Base-by-base conservation (phyloP, 2,329 filamentous ascomycete species). In the Fusarium sp. region DNA sequence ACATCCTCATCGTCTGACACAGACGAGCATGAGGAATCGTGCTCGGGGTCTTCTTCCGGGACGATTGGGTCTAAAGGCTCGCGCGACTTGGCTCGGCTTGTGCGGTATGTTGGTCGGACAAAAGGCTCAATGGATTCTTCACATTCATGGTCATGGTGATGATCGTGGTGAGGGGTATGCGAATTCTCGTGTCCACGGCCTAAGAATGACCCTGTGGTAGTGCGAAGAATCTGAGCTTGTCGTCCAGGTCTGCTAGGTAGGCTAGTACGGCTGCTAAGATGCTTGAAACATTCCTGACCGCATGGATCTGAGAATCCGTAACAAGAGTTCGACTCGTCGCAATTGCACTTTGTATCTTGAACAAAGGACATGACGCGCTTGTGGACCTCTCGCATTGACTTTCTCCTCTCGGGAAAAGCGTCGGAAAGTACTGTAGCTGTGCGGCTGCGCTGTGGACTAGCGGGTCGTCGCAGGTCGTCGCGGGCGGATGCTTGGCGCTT, bases 281-380 rank as follows among this genome's bases (percentile, higher is more conserved):
- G 87, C 69, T 89, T 90, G 77, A 88, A 89, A 77, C 89, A 90
- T 74, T 89, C 88, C 74, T 90, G 87, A 3, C 88, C 88, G 66
- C 89, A 91, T 1, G 88, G 88, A 70, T 91, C 89, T 3, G 87
- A 84, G 75, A 89, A 91, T 58, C 89, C 89, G 71, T 83, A 90
- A 74, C 89, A 91, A 3, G 86, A 85, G 0, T 88, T 89, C 19
- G 79, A 77, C 69, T 88, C 85, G 65, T 90, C 88, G 70, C 89
- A 91, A 71, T 89, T 87, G 34, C 83, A 74, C 75, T 90, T 90
- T 23, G 85, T 89, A 72, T 91, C 89, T 75, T 86, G 88, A 65
- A 91, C 86, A 76, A 91, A 90, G 45, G 88, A 90, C 77, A 90
- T 79, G 41, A 91, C 85, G 23, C 86, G 82, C 60, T 84, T 84